Conservation (phyloP, 306 rosid species). For the Gleditsia sinensis region DNA sequence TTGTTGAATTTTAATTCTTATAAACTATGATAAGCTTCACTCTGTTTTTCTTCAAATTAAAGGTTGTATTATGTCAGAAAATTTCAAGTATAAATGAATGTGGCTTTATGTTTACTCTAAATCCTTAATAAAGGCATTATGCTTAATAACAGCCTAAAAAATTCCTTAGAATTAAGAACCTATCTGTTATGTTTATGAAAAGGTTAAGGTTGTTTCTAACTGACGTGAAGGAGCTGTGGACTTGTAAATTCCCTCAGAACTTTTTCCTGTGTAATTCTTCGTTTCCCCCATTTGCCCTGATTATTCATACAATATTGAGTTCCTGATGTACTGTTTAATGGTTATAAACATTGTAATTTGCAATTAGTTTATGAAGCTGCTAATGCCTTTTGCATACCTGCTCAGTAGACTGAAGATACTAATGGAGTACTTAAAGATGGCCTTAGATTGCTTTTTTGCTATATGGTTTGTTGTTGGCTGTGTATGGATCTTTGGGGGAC, state of each 20-base stretch:
- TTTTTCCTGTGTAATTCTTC: not conserved
- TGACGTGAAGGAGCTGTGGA: not conserved
- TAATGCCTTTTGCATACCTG: slow-evolving; percentile 19
- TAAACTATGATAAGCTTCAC: not conserved
- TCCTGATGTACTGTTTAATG: not conserved
- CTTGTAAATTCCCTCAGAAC: not conserved
- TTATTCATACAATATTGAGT: not conserved
- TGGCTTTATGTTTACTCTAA: not conserved
- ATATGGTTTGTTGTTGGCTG: slow-evolving; percentile 89
- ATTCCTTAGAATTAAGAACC: not conserved
- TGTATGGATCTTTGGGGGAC: slow-evolving; percentile 86
- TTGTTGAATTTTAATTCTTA: not conserved
- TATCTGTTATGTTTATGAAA: not conserved
- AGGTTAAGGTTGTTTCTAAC: not conserved
- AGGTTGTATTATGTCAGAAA: not conserved
- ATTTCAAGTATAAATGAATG: not conserved
- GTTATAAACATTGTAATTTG: not conserved
- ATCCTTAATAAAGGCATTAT: not conserved
- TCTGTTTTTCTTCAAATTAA: not conserved
- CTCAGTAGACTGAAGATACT: slow-evolving; percentile 57
- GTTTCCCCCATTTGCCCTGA: not conserved
- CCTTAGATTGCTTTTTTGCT: slow-evolving; percentile 78
- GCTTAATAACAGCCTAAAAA: not conserved
- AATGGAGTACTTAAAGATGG: slow-evolving; percentile 70
- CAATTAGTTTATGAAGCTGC: slow-evolving; percentile 21